phyloP scores from a whole-genome alignment of 495 filamentous ascomycete species.

The Polyplosphaeria fusca region DNA sequence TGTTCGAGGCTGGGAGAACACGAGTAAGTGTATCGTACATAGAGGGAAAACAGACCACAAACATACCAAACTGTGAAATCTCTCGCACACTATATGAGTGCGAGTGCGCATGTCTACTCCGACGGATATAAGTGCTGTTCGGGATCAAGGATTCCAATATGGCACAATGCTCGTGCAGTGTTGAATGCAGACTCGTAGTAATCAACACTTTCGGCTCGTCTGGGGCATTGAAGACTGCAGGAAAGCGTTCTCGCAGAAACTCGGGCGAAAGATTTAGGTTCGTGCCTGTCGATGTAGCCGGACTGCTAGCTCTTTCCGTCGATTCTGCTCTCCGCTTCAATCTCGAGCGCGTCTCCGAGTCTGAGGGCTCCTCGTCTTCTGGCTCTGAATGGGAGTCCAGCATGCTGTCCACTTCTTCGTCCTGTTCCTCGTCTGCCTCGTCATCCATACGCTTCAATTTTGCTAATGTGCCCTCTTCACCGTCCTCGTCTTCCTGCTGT shows the following conservation, averaged over 20 bases:
- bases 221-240: slow-evolving; percentile 68
- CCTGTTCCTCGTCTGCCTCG: slow-evolving; percentile 46
- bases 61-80: slow-evolving; percentile 83
- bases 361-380: slow-evolving; percentile 41
- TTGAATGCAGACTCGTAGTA: slow-evolving; percentile 82
- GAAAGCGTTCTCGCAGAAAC: slow-evolving; percentile 55
- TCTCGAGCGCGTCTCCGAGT: slow-evolving; percentile 12
- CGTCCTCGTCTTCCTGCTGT: slow-evolving; percentile 27
- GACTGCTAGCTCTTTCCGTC: slow-evolving; percentile 28
- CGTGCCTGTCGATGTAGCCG: slow-evolving; percentile 35
- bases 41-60: too few relatives aligned
- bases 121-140: slow-evolving; percentile 76
- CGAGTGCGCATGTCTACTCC: slow-evolving; percentile 72
- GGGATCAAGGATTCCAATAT: slow-evolving; percentile 78
- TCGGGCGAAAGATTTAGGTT: slow-evolving; percentile 44
- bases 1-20: too few relatives aligned
- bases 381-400: slow-evolving; percentile 51
- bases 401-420: slow-evolving; percentile 70
- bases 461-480: slow-evolving; percentile 56
- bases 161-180: slow-evolving; percentile 75
- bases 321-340: slow-evolving; percentile 19
- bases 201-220: slow-evolving; percentile 75
- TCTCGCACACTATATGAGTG: slow-evolving; percentile 88
- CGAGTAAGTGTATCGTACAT: too few relatives aligned
- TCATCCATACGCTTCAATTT: slow-evolving; percentile 45